Evolutionary conservation across 2,329 filamentous ascomycete genomes (phyloP).

Genomic region (Myriosclerotinia scirpicola): DNA sequence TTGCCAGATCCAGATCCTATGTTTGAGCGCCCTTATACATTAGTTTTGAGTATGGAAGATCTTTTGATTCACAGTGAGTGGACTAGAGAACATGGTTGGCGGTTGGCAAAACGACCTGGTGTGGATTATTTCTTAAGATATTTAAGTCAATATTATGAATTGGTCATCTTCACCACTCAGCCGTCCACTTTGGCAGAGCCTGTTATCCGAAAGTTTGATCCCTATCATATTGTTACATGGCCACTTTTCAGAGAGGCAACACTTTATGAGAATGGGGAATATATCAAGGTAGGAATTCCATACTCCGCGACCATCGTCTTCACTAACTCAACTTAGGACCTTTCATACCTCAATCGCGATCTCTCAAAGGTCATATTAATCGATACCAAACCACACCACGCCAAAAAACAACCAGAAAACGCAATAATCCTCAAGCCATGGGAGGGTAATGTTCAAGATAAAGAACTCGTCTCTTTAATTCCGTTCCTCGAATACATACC

Average conservation of each 20-base stretch:
- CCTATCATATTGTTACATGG: conserved; percentile 93
- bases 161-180: conserved; percentile 91
- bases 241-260: conserved; percentile 95
- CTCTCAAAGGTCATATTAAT: conserved; percentile 93
- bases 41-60: conserved; percentile 91
- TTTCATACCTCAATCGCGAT: conserved; percentile 96
- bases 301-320: neutral
- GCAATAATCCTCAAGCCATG: conserved; percentile 89
- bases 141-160: conserved; percentile 94
- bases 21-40: conserved; percentile 83
- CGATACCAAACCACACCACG: conserved; percentile 80
- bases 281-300: conserved; percentile 73
- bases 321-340: conserved; percentile 60
- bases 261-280: conserved; percentile 91
- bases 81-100: conserved; percentile 91
- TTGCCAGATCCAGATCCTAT: conserved; percentile 78
- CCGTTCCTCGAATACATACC: conserved; percentile 97
- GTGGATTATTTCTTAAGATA: conserved; percentile 98
- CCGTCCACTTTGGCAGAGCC: conserved; percentile 83
- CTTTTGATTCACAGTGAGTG: conserved; percentile 93
- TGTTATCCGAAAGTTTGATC: conserved; percentile 89
- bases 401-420: conserved; percentile 92
- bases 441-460: conserved; percentile 80
- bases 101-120: conserved; percentile 89
- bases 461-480: conserved; percentile 82